Base-by-base conservation (phyloP, 495 filamentous ascomycete species). In the Aspergillus diversus region DNA sequence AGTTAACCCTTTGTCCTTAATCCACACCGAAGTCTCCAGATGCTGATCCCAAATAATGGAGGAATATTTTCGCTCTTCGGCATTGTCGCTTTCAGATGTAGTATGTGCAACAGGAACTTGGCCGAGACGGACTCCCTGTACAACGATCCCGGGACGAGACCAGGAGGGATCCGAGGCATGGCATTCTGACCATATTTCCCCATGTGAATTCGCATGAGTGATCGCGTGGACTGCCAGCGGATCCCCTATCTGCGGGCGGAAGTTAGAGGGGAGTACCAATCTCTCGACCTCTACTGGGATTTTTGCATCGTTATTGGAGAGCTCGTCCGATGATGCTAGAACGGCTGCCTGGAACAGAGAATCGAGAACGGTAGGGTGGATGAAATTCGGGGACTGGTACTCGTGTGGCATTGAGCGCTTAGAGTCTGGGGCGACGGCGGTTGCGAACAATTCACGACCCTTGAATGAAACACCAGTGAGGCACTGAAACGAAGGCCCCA, bases 361-460 rank as follows among this genome's bases (percentile, higher is more conserved):
- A 57, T 78, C 76, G 8, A 78, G 66, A 5, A 69, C 69, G 1
- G 73, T 72, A 7, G 75, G 76, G 42, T 78, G 75, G n/a, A 78
- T 66, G 8, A 73, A 59, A 51, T 63, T 60, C 0, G 71, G 56
- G 0, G 64, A 66, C 34, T 70, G 64, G 12, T 42, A 56, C 27
- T 69, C 66, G 34, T 69, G 39, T 0, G 73, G 69, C 69, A 72
- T 72, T 1, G 46, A 55, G 34, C 43, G 34, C 49, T 60, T 65
- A 8, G 69, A 72, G 31, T 76, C 72, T 8, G 65, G 63, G 8
- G 72, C 66, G 6, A 54, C 55, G 7, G 56, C 67, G 0, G 64
- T 66, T 54, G 54, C 15, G 54, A 61, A 66, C 5, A 67, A 54
- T 66, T 59, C 70, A 48, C 60, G 61, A 59, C 43, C 66, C 65